A percentile compares a stretch with the other conserved stretches of the same genome.
Evolutionary conservation across 2,329 filamentous ascomycete genomes (phyloP).

Genomic region (Purpureocillium takamizusanense): DNA sequence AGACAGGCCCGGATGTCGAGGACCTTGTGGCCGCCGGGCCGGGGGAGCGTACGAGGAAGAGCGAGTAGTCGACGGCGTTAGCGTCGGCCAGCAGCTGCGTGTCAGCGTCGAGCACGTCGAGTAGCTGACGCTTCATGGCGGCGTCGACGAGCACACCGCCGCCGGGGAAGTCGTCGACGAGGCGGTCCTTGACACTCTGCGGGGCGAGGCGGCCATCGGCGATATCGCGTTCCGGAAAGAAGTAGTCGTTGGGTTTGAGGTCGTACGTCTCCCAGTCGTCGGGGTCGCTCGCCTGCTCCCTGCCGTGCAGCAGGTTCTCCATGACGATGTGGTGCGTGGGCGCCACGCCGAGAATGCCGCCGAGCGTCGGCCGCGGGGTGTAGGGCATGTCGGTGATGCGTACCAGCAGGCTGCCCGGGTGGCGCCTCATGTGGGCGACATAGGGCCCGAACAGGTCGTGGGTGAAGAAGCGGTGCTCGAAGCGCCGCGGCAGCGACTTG

Average conservation of each 20-base stretch:
- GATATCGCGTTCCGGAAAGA: conserved; percentile 67
- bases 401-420: conserved; percentile 54
- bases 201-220: conserved; percentile 54
- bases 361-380: conserved; percentile 45
- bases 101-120: conserved; percentile 47
- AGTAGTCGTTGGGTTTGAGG: conserved; percentile 65
- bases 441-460: conserved; percentile 59
- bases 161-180: conserved; percentile 55
- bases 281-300: conserved; percentile 30
- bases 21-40: neutral
- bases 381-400: conserved; percentile 64
- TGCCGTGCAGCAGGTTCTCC: conserved; percentile 64
- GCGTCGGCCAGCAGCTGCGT: conserved; percentile 51
- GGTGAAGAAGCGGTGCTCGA: conserved; percentile 63
- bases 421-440: conserved; percentile 49
- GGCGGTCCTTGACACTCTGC: conserved; percentile 53
- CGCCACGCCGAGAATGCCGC: conserved; percentile 47
- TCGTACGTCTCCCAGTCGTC: conserved; percentile 61
- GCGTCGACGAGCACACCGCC: conserved; percentile 52
- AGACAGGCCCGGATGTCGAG: neutral
- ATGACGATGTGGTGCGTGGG: conserved; percentile 69
- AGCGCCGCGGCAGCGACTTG: conserved; percentile 61
- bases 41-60: conserved; percentile 54
- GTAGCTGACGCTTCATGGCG: conserved; percentile 46
- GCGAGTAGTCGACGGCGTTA: conserved; percentile 67